phyloP scores from a whole-genome alignment of 1,284 basidiomycete species.

The Abortiporus biennis region DNA sequence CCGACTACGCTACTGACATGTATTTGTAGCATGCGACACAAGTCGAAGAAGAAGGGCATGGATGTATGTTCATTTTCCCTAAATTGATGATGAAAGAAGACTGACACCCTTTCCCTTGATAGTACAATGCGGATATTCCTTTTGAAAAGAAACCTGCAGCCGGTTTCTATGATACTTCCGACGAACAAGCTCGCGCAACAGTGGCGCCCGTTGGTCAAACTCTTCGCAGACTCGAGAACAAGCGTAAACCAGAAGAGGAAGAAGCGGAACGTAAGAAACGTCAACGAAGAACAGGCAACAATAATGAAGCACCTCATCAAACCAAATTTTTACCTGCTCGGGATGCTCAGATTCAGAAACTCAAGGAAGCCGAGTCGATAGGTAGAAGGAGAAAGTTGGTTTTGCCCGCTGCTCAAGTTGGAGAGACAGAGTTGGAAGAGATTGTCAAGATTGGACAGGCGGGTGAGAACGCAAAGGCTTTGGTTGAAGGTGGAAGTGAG shows the following conservation, averaged over 20 bases:
- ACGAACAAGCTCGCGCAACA: conserved; percentile 87
- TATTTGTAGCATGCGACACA: conserved; percentile 64
- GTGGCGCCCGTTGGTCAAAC: conserved; percentile 91
- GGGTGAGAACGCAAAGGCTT: conserved; percentile 80
- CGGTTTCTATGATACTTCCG: conserved; percentile 96
- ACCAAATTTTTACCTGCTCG: conserved; percentile 91
- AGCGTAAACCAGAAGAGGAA: conserved; percentile 89
- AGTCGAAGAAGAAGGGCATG: conserved; percentile 96
- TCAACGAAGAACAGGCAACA: conserved; percentile 61
- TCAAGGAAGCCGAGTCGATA: conserved; percentile 96
- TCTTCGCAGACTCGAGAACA: conserved; percentile 84
- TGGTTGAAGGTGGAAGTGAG: conserved; percentile 78
- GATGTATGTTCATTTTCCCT: conserved; percentile 54
- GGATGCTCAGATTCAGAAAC: conserved; percentile 94
- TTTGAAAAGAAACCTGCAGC: conserved; percentile 95
- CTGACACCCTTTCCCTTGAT: neutral
- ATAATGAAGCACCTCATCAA: conserved; percentile 54
- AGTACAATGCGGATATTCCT: conserved; percentile 98
- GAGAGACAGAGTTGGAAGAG: conserved; percentile 94
- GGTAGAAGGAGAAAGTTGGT: conserved; percentile 83
- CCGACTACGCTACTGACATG: conserved; percentile 14
- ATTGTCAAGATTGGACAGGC: conserved; percentile 98
- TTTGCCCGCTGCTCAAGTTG: conserved; percentile 89
- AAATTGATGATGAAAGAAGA: neutral
- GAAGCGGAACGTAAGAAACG: conserved; percentile 83